These are phyloP conservation scores for Corylus heterophylla DNA, from an alignment of 306 rosid species.

Conservation along the genomic window DNA sequence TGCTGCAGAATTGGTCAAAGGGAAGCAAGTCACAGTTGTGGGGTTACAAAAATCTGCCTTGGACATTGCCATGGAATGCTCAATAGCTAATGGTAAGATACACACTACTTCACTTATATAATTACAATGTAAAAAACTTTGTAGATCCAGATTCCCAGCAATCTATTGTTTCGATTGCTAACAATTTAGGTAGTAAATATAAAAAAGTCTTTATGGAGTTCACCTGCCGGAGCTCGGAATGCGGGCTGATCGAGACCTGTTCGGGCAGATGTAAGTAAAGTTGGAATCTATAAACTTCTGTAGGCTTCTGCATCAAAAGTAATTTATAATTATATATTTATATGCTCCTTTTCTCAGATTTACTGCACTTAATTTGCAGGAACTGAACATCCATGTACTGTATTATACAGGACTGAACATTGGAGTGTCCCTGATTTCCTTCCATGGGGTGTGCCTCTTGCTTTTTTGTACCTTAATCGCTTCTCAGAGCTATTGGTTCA, in stretches of 20 bases:
- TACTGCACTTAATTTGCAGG: constrained; percentile 34
- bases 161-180: no score
- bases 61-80: constrained; percentile 64
- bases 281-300: neutral
- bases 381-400: constrained; percentile 50
- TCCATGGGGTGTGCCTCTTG: constrained; percentile 75
- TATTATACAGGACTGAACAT: constrained; percentile 54
- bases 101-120: neutral
- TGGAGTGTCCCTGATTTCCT: constrained; percentile 60
- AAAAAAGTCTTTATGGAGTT: no score
- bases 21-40: constrained; percentile 53
- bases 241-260: no score
- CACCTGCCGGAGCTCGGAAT: no score
- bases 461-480: constrained; percentile 55
- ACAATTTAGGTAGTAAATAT: neutral
- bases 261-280: no score
- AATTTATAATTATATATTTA: neutral
- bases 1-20: constrained; percentile 40
- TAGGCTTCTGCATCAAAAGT: neutral
- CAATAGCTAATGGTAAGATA: constrained; percentile 45
- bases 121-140: no score
- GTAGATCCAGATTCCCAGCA: neutral
- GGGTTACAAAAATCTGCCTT: constrained; percentile 70
- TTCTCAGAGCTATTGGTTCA: constrained; percentile 67
- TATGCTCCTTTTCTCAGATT: neutral